Base-by-base conservation (phyloP, 2,329 filamentous ascomycete genomes). In the Neoascochyta sp. region DNA sequence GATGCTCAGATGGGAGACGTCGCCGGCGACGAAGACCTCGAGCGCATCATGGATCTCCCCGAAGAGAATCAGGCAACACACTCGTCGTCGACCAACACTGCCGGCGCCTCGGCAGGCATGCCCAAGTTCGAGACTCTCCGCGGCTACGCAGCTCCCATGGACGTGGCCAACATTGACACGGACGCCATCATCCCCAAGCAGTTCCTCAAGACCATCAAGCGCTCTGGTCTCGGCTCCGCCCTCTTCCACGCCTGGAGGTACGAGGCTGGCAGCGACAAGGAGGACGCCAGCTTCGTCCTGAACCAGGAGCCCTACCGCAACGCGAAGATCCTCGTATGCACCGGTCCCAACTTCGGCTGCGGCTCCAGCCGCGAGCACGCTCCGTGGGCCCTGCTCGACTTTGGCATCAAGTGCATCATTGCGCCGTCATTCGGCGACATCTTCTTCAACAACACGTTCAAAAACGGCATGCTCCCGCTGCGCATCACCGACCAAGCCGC, bases 371-470 rank as follows among this genome's bases (percentile, higher is more conserved):
- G 92, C 60, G 92, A 96, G 67, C 92, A 96, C 69, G 92, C 92
- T 3, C 92, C 92, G 1, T 96, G 92, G 92, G 90, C 92, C 5
- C 76, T 96, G 14, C 80, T 94, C 34, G 92, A 96, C 67, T 96
- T 96, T 52, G 92, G 92, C 48, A 95, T 98, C 69, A 86, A 83
- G 60, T 90, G 83, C 62, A 75, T 96, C 54, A 94, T 96, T 50
- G 92, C 90, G 1, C 86, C 87, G 1, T 89, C 84, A 1, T 86
- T 78, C 48, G 85, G 83, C 36, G 87, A 94, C 58, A 98, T 98
- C 65, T 95, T 95, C 79, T 93, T 90, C 78, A 95, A 95, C 78
- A 98, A 98, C 74, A 92, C 85, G n/a, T 96, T 95, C 78, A 96
- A 98, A 76, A 98, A 98, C 71, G 90, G 90, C 70, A 96, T 96